phyloP scores from a whole-genome alignment of 768 basidiomycete species.

The Leucogyrophana mollusca region DNA sequence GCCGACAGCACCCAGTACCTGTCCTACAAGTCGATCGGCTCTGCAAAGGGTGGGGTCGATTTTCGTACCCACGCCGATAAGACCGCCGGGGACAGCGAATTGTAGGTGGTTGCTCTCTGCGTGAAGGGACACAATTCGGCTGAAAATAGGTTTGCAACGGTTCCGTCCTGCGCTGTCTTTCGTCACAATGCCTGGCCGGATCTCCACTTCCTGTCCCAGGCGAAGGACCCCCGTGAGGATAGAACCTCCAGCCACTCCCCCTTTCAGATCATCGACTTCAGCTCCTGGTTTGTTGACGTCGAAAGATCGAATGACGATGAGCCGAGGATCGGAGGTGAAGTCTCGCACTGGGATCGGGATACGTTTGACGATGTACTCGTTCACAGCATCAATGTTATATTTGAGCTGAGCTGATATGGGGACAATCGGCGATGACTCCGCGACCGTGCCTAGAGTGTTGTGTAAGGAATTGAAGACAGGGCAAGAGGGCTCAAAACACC shows the following conservation, averaged over 20 bases:
- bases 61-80: slow-evolving; percentile 97
- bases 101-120: slow-evolving; percentile 94
- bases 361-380: slow-evolving; percentile 96
- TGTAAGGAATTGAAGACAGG: background rate
- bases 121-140: slow-evolving; percentile 84
- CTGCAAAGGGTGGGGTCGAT: slow-evolving; percentile 97
- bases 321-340: slow-evolving; percentile 86
- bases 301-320: slow-evolving; percentile 99
- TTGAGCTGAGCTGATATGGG: slow-evolving; percentile 98
- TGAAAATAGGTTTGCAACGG: slow-evolving; percentile 92
- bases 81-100: slow-evolving; percentile 95
- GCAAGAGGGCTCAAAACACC: too few species aligned
- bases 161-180: slow-evolving; percentile 90
- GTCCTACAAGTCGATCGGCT: slow-evolving; percentile 95
- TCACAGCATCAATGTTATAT: slow-evolving; percentile 99
- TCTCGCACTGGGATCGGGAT: slow-evolving; percentile 95
- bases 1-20: slow-evolving; percentile 93
- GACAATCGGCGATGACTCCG: slow-evolving; percentile 95
- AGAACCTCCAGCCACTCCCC: slow-evolving; percentile 96
- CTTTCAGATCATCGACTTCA: slow-evolving; percentile 95
- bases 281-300: slow-evolving; percentile 99
- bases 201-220: slow-evolving; percentile 93
- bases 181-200: slow-evolving; percentile 94
- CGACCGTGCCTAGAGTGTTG: slow-evolving; percentile 78
- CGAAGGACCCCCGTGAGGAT: slow-evolving; percentile 90